Conservation (phyloP, 164 flowering plant species). For the Kalanchoe fedtschenkoi region DNA sequence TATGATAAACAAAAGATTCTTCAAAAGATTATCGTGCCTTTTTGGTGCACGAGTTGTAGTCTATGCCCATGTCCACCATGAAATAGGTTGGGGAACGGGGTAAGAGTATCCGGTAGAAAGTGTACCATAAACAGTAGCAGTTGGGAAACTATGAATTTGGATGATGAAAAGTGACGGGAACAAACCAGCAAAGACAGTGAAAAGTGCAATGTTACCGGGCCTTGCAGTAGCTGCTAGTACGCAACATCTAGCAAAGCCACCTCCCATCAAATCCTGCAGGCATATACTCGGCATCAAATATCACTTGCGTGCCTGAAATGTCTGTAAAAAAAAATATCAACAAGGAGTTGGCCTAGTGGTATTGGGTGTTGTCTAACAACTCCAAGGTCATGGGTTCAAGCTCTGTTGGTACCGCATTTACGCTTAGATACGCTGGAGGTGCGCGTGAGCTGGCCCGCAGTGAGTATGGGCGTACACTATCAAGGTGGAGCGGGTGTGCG, state of each 20-base stretch:
- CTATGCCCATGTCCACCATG: conserved; percentile 25
- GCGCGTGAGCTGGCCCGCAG: too few relatives aligned
- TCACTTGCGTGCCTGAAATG: conserved; percentile 75
- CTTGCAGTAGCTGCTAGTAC: conserved; percentile 36
- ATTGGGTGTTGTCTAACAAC: too few relatives aligned
- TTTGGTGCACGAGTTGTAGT: conserved; percentile 15
- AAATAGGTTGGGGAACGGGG: conserved; percentile 18
- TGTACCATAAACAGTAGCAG: conserved; percentile 24
- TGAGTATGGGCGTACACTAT: too few relatives aligned
- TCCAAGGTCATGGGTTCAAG: too few relatives aligned
- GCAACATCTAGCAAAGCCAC: conserved; percentile 26
- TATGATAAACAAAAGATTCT: conserved; percentile 25
- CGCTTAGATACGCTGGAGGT: too few relatives aligned
- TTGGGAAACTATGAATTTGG: conserved; percentile 38
- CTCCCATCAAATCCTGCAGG: conserved; percentile 23
- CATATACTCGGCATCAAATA: conserved; percentile 36
- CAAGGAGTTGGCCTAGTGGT: too few relatives aligned
- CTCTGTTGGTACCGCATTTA: too few relatives aligned
- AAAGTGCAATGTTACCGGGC: conserved; percentile 40
- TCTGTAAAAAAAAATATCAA: too few relatives aligned
- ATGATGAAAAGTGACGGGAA: conserved; percentile 47
- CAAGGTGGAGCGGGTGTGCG: too few relatives aligned
- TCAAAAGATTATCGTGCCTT: conserved; percentile 18
- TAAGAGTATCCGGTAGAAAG: conserved; percentile 20
- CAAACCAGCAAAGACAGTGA: conserved; percentile 52